These are phyloP conservation scores for Arthrinium phaeospermum DNA, from an alignment of 2,329 filamentous ascomycete species.

Conservation along the genomic window DNA sequence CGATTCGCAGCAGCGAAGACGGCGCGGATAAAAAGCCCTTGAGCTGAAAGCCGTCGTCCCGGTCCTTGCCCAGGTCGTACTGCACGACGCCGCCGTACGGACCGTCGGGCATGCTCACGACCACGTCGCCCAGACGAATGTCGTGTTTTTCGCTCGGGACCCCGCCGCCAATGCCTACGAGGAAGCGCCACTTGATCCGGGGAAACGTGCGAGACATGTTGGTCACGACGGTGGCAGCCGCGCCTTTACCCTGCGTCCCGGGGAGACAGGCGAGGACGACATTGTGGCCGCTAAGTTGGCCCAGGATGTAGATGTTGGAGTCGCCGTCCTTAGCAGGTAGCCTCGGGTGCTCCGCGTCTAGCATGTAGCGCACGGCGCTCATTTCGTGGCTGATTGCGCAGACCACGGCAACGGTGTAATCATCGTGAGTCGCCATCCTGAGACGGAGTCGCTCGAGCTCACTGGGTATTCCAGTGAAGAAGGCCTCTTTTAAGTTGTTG, in stretches of 20 bases:
- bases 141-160: constrained; percentile 29
- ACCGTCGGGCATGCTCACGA: constrained; percentile 33
- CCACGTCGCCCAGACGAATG: constrained; percentile 41
- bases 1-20: constrained; percentile 25
- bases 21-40: constrained; percentile 29
- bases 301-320: constrained; percentile 34
- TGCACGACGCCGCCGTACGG: constrained; percentile 36
- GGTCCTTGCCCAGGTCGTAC: constrained; percentile 39
- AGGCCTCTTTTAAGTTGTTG: too few relatives aligned
- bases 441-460: too few relatives aligned
- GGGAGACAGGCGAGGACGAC: constrained; percentile 37
- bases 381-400: constrained; percentile 35
- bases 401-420: constrained; percentile 35
- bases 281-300: constrained; percentile 32
- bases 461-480: too few relatives aligned
- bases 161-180: constrained; percentile 29
- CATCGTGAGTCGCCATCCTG: constrained; percentile 16
- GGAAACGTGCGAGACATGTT: constrained; percentile 34
- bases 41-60: neutral
- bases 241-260: constrained; percentile 32
- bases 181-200: constrained; percentile 31
- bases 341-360: constrained; percentile 33
- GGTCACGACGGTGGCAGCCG: constrained; percentile 32
- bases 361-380: constrained; percentile 36
- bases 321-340: constrained; percentile 28